A percentile compares a stretch with the other conserved stretches of the same genome.
These are phyloP conservation scores for Pyrus communis DNA, from an alignment of 306 rosid genomes.

Conservation along the genomic window DNA sequence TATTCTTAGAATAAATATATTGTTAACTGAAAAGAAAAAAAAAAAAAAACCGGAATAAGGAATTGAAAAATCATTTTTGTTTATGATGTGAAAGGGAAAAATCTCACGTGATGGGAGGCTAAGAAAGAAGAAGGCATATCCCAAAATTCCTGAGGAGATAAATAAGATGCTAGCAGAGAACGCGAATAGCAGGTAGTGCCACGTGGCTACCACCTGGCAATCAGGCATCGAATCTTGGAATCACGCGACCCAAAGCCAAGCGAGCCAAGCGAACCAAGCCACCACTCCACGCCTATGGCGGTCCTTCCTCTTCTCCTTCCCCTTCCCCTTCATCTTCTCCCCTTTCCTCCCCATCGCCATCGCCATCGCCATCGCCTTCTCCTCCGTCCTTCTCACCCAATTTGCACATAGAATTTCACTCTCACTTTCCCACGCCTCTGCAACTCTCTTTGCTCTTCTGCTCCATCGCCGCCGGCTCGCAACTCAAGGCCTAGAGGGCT, in stretches of 20 bases:
- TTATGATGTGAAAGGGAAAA: no score
- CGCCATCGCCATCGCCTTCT: constrained; percentile 3
- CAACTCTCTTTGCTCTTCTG: background rate
- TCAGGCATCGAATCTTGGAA: constrained; percentile 60
- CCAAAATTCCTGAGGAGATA: constrained; percentile 30
- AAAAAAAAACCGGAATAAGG: no score
- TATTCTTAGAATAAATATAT: no score
- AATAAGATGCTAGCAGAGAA: constrained; percentile 51
- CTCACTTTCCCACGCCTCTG: constrained; percentile 3
- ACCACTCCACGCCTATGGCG: constrained; percentile 43
- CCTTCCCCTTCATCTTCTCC: constrained; percentile 23
- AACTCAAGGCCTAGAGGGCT: background rate
- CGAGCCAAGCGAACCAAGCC: constrained; percentile 9
- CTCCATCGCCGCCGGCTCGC: constrained; percentile 5
- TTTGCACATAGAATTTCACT: background rate
- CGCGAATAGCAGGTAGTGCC: constrained; percentile 54
- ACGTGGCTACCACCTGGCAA: constrained; percentile 78
- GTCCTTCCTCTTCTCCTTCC: constrained; percentile 33
- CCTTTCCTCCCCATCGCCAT: background rate
- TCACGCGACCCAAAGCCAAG: constrained; percentile 10
- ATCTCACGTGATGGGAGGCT: background rate
- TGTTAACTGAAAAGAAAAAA: no score
- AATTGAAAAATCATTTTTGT: no score
- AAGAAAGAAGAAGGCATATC: constrained; percentile 37
- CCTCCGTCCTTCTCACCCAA: constrained; percentile 7